A percentile compares a stretch with the other conserved stretches of the same genome.
phyloP scores from a whole-genome alignment of 2,329 filamentous ascomycete species.

The Talaromyces sp. region DNA sequence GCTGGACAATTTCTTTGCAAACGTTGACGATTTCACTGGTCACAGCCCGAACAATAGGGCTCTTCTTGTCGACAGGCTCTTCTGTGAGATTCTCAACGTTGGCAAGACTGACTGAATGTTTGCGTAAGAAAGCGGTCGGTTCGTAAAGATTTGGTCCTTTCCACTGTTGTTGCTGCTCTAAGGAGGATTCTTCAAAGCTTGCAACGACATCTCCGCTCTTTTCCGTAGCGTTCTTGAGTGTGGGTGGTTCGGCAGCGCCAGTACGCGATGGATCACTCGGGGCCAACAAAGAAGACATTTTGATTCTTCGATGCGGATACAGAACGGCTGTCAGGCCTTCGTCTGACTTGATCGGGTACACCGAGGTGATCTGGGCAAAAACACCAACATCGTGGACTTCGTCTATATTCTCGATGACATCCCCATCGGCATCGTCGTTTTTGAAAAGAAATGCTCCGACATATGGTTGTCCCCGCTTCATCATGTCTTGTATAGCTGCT shows the following conservation, averaged over 20 bases:
- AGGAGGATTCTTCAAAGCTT: conserved; percentile 81
- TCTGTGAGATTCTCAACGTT: conserved; percentile 91
- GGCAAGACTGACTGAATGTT: conserved; percentile 87
- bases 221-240: conserved; percentile 47
- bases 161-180: conserved; percentile 53
- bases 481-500: conserved; percentile 88
- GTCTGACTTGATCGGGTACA: conserved; percentile 64
- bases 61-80: conserved; percentile 84
- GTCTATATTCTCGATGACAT: conserved; percentile 81
- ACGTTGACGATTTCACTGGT: conserved; percentile 98
- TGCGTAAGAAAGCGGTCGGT: conserved; percentile 82
- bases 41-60: conserved; percentile 79
- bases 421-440: conserved; percentile 88
- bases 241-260: conserved; percentile 24
- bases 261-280: conserved; percentile 44
- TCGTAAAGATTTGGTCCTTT: conserved; percentile 57
- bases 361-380: conserved; percentile 95
- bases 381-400: conserved; percentile 96
- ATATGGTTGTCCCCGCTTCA: conserved; percentile 94
- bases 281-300: conserved; percentile 74
- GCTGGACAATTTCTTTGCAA: conserved; percentile 90
- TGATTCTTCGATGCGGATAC: conserved; percentile 92
- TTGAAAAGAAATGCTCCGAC: conserved; percentile 96
- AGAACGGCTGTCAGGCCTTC: conserved; percentile 87
- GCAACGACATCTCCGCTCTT: conserved; percentile 92